A percentile compares a stretch with the other conserved stretches of the same genome.
Evolutionary conservation across 345 rosid species (phyloP).

Genomic region (Linum usitatissimum): DNA sequence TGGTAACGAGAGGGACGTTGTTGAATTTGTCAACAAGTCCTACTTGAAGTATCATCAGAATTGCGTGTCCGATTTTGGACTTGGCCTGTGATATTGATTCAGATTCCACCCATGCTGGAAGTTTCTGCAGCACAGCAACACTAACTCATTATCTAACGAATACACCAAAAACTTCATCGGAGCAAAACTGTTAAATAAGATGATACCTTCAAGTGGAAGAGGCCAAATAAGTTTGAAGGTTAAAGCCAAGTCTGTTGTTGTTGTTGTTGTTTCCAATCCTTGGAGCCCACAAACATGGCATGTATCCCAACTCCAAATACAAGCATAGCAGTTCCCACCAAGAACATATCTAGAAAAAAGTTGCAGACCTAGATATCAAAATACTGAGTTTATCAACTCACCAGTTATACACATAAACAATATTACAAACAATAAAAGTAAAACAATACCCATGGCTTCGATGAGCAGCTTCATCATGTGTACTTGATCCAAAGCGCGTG

Average conservation of each 20-base stretch:
- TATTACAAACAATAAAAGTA: too few relatives aligned
- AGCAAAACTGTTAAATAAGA: too few relatives aligned
- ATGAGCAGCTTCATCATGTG: conserved; percentile 36
- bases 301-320: conserved; percentile 49
- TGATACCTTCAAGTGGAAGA: conserved; percentile 37
- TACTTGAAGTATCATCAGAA: conserved; percentile 62
- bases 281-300: conserved; percentile 48
- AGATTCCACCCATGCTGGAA: conserved; percentile 43
- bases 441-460: too few relatives aligned
- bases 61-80: conserved; percentile 55
- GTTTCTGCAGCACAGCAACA: too few relatives aligned
- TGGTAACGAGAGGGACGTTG: conserved; percentile 32
- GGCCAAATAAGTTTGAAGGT: conserved; percentile 40
- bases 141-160: too few relatives aligned
- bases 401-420: too few relatives aligned
- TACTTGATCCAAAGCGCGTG: conserved; percentile 26
- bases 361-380: too few relatives aligned
- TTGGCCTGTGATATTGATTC: conserved; percentile 49
- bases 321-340: conserved; percentile 57
- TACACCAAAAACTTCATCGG: too few relatives aligned
- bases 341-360: conserved; percentile 60
- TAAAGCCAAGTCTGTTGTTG: conserved; percentile 19
- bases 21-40: conserved; percentile 60
- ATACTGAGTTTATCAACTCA: too few relatives aligned
- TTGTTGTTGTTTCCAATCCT: too few relatives aligned